Base-by-base conservation (phyloP, 1,284 basidiomycete genomes). In the Phylloboletellus chloephorus region DNA sequence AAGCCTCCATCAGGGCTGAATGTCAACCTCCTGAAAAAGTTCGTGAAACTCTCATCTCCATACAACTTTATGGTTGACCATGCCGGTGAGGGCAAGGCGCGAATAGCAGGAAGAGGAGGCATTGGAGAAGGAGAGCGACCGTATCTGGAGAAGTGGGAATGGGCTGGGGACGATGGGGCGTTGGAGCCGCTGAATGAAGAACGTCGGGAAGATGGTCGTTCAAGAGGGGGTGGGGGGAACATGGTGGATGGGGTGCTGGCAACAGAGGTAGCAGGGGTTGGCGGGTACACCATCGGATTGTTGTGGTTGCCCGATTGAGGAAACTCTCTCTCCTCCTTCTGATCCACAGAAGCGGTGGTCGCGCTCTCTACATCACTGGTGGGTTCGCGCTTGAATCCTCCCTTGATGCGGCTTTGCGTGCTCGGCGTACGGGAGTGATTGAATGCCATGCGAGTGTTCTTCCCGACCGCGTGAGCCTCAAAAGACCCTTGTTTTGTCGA, bases 1-100 rank as follows among this genome's bases (percentile, higher is more conserved):
- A 98, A 69, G 7, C 82, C 88, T 1, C 96, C 95, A 60, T 99
- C 95, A 2, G 95, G 90, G 44, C 91, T 94, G 67, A 97, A 98
- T 4, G 84, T 84, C 41, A 98, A 69, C 20, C 95, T 77, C 21
- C 96, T 75, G 74, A 98, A 98, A 70, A 98, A 98, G 52, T 95
- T 92, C 3, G 90, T 94, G 56, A 82, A 92, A 52, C 83, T 89
- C 63, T 98, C 94, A 61, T 98, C 95, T 31, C 94, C 93, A 55
- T 98, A 99, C 19, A 98, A 69, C 46, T 76, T 77, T 32, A 82
- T 74, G 10, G 72, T 67, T 16, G 68, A 66, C 68, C 74, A 76
- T 17, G 69, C 61, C 0, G 75, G 66, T 0, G 70, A 62, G 11
- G 73, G 65, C 8, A 76, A 64, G 28, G 77, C 74, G 35, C 90